Evolutionary conservation across 306 rosid genomes (phyloP).

Genomic region (Arachis hypogaea): DNA sequence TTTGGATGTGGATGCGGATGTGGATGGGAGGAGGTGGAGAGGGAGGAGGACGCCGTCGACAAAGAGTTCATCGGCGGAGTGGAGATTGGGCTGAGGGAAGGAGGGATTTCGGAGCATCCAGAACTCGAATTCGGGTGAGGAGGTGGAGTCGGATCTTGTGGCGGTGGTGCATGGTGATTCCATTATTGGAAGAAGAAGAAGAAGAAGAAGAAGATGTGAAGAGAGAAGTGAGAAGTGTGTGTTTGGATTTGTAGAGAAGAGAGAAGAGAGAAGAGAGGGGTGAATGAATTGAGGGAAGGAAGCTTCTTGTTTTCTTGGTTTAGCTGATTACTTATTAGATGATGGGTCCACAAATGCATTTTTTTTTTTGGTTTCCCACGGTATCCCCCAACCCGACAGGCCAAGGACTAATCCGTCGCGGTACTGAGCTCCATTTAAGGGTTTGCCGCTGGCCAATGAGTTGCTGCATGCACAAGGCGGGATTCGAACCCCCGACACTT

Average conservation of each 20-base stretch:
- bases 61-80: constrained; percentile 89
- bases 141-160: constrained; percentile 49
- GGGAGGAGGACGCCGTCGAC: constrained; percentile 87
- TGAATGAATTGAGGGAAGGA: not conserved
- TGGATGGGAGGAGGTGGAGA: constrained; percentile 57
- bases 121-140: constrained; percentile 97
- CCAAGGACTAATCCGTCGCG: too few relatives aligned
- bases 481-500: too few relatives aligned
- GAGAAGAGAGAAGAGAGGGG: constrained; percentile 25
- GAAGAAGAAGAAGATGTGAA: constrained; percentile 11
- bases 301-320: constrained; percentile 28
- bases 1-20: not conserved
- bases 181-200: too few relatives aligned
- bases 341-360: too few relatives aligned
- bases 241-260: constrained; percentile 4
- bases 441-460: too few relatives aligned
- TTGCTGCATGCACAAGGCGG: too few relatives aligned
- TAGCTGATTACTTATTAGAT: too few relatives aligned
- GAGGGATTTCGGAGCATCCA: constrained; percentile 95
- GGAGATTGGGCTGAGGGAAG: constrained; percentile 71
- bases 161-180: constrained; percentile 37
- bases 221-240: not conserved
- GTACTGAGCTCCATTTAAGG: too few relatives aligned
- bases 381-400: too few relatives aligned
- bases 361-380: too few relatives aligned